These are phyloP conservation scores for Curvularia verruculosa DNA, from an alignment of 2,329 filamentous ascomycete genomes.

Conservation along the genomic window DNA sequence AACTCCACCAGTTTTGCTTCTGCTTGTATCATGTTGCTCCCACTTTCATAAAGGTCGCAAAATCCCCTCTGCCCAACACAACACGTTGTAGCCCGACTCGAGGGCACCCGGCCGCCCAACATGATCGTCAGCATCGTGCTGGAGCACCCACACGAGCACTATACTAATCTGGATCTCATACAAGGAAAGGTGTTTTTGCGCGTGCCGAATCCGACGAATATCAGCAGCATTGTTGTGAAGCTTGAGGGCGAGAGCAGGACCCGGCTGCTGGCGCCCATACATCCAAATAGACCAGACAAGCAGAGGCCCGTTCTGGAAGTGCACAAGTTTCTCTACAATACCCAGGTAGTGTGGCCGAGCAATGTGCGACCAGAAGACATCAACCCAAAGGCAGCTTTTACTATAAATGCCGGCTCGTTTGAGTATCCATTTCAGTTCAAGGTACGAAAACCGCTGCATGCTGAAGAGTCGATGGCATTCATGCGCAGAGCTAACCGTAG, in stretches of 20 bases:
- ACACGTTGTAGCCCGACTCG: slow-evolving; percentile 8
- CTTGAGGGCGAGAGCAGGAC: slow-evolving; percentile 80
- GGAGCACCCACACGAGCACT: slow-evolving; percentile 70
- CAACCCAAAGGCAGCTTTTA: slow-evolving; percentile 57
- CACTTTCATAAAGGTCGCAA: slow-evolving; percentile 22
- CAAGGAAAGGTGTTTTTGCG: slow-evolving; percentile 61
- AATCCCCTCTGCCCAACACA: slow-evolving; percentile 21
- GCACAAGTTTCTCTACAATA: slow-evolving; percentile 73
- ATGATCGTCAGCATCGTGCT: slow-evolving; percentile 67
- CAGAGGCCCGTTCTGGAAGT: slow-evolving; percentile 57
- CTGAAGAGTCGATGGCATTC: neutral
- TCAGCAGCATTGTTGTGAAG: slow-evolving; percentile 72
- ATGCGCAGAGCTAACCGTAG: neutral
- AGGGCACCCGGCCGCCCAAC: slow-evolving; percentile 9
- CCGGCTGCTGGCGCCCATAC: slow-evolving; percentile 61
- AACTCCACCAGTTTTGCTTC: slow-evolving; percentile 14
- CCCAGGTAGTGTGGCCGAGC: slow-evolving; percentile 74
- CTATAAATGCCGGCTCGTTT: slow-evolving; percentile 72
- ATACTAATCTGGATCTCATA: slow-evolving; percentile 79
- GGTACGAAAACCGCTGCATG: slow-evolving; percentile 54
- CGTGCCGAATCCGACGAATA: slow-evolving; percentile 52
- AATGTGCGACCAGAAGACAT: slow-evolving; percentile 50
- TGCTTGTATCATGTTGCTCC: slow-evolving; percentile 32
- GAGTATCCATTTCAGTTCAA: slow-evolving; percentile 81
- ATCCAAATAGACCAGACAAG: slow-evolving; percentile 50